phyloP scores from a whole-genome alignment of 2,329 filamentous ascomycete species.

The Fusarium guadeloupense region DNA sequence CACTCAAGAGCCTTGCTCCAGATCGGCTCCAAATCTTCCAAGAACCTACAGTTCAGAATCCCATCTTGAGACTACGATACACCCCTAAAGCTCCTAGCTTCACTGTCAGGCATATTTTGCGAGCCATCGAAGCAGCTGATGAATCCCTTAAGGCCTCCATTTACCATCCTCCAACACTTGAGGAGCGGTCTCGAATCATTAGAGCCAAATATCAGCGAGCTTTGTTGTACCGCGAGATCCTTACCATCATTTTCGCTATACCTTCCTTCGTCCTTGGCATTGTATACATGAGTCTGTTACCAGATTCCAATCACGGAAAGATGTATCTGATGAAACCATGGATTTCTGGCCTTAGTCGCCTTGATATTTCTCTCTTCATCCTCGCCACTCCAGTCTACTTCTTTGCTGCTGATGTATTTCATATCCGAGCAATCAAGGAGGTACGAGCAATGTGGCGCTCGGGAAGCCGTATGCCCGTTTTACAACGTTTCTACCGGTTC shows the following conservation, averaged over 20 bases:
- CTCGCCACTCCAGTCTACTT: slow-evolving; percentile 89
- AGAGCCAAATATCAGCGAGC: slow-evolving; percentile 74
- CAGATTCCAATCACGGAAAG: slow-evolving; percentile 64
- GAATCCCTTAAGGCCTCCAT: slow-evolving; percentile 72
- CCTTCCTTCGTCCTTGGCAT: slow-evolving; percentile 90
- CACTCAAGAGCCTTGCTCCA: slow-evolving; percentile 62
- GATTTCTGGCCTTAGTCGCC: slow-evolving; percentile 75
- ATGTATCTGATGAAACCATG: slow-evolving; percentile 76
- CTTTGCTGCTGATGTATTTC: slow-evolving; percentile 86
- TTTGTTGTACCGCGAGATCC: slow-evolving; percentile 73
- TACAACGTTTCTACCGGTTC: slow-evolving; percentile 87
- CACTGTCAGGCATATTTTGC: slow-evolving; percentile 79
- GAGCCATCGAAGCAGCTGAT: slow-evolving; percentile 72
- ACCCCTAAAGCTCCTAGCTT: slow-evolving; percentile 72
- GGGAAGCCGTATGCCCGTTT: slow-evolving; percentile 75
- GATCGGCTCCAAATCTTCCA: slow-evolving; percentile 62
- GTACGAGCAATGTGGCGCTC: slow-evolving; percentile 79
- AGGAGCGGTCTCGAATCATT: slow-evolving; percentile 80
- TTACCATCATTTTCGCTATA: slow-evolving; percentile 76
- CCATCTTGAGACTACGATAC: slow-evolving; percentile 77
- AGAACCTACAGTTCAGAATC: slow-evolving; percentile 66
- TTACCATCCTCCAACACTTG: slow-evolving; percentile 82
- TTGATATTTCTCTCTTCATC: slow-evolving; percentile 82
- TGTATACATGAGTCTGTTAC: slow-evolving; percentile 86
- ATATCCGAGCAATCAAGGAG: slow-evolving; percentile 80